Conservation (phyloP, 768 basidiomycete species). For the Mycena amicta region DNA sequence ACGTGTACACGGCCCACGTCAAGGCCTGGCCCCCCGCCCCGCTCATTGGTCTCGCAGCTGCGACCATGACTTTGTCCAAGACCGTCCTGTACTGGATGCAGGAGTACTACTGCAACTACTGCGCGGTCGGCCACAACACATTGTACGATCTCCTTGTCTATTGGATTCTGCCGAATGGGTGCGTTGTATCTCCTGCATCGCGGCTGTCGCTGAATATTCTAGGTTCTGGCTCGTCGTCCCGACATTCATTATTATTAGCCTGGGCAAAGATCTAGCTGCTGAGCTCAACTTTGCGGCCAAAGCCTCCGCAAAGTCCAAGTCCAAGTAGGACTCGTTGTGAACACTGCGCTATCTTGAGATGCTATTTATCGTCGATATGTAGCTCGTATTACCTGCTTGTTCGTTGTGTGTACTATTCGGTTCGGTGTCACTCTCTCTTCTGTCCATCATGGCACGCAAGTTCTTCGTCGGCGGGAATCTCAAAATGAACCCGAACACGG, state of each 20-base stretch:
- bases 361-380: not conserved
- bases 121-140: slow-evolving; percentile 76
- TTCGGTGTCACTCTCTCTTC: not conserved
- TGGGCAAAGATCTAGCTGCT: slow-evolving; percentile 63
- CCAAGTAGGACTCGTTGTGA: not conserved
- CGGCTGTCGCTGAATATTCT: not conserved
- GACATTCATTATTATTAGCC: slow-evolving; percentile 52
- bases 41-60: slow-evolving; percentile 71
- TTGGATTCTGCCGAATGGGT: slow-evolving; percentile 85
- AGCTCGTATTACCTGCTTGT: not conserved
- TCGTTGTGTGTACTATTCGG: not conserved
- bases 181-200: slow-evolving; percentile 26
- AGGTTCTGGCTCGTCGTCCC: slow-evolving; percentile 85
- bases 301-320: slow-evolving; percentile 24
- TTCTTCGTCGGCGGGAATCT: slow-evolving; percentile 99
- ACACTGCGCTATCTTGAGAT: not conserved
- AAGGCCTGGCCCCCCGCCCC: slow-evolving; percentile 64
- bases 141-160: slow-evolving; percentile 50
- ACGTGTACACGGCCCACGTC: slow-evolving; percentile 76
- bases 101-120: slow-evolving; percentile 77
- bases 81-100: slow-evolving; percentile 82
- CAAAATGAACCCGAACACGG: slow-evolving; percentile 90
- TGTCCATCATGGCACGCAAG: slow-evolving; percentile 63
- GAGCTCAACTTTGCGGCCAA: slow-evolving; percentile 38
- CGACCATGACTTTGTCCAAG: slow-evolving; percentile 82